Evolutionary conservation across 2,329 filamentous ascomycete genomes (phyloP).

Genomic region (Colletotrichum agaves): DNA sequence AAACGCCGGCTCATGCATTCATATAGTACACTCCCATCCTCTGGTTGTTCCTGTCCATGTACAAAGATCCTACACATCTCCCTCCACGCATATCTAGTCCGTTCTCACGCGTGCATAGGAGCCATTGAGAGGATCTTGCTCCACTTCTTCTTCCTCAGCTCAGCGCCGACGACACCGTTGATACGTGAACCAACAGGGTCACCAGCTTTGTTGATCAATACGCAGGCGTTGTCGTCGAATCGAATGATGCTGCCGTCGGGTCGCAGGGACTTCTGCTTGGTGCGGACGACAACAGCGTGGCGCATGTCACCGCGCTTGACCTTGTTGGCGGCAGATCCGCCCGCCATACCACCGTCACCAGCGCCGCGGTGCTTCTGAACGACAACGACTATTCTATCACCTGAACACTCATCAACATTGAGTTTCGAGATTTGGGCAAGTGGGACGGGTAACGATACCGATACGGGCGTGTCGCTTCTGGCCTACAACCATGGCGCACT

Average conservation of each 20-base stretch:
- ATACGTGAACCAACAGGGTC: conserved; percentile 94
- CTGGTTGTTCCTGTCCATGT: conserved; percentile 19
- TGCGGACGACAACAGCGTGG: conserved; percentile 94
- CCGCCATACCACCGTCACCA: conserved; percentile 76
- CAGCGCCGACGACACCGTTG: conserved; percentile 90
- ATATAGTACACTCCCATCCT: conserved; percentile 26
- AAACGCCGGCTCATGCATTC: conserved; percentile 38
- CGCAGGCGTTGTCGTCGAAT: conserved; percentile 98
- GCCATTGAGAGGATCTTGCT: conserved; percentile 98
- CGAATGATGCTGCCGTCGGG: conserved; percentile 89
- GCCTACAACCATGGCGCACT: conserved; percentile 92
- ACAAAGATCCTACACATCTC: conserved; percentile 24
- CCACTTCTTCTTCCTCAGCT: conserved; percentile 94
- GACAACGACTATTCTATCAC: conserved; percentile 96
- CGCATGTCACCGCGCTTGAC: conserved; percentile 96
- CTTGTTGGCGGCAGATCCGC: conserved; percentile 83
- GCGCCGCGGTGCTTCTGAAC: conserved; percentile 95
- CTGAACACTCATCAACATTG: conserved; percentile 71
- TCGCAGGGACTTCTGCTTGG: conserved; percentile 86
- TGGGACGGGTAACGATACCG: conserved; percentile 65
- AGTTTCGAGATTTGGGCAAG: not conserved
- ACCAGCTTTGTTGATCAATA: conserved; percentile 95
- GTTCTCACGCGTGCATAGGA: conserved; percentile 69
- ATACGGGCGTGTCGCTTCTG: conserved; percentile 91
- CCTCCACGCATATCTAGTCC: not conserved